phyloP scores from a whole-genome alignment of 768 basidiomycete species.

The Ramaria sp. region DNA sequence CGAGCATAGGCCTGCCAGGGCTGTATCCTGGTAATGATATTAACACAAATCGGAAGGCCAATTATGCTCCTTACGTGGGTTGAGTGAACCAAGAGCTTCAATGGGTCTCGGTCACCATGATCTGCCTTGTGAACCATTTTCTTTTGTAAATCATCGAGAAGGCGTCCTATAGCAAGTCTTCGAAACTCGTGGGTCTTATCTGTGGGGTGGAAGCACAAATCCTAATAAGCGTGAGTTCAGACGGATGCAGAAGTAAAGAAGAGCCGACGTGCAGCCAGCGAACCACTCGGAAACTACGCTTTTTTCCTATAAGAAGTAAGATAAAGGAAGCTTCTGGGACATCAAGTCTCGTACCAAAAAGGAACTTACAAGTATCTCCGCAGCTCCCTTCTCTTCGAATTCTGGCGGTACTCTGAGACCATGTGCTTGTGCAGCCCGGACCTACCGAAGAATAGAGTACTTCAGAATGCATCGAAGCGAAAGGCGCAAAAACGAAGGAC shows the following conservation, averaged over 20 bases:
- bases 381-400: slow-evolving; percentile 50
- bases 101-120: slow-evolving; percentile 31
- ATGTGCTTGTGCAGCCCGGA: slow-evolving; percentile 61
- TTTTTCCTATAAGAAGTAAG: slow-evolving; percentile 31
- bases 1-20: slow-evolving; percentile 48
- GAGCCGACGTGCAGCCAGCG: slow-evolving; percentile 29
- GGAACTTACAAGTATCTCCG: slow-evolving; percentile 44
- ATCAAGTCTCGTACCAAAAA: background rate
- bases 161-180: slow-evolving; percentile 64
- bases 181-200: slow-evolving; percentile 69
- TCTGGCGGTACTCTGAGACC: slow-evolving; percentile 60
- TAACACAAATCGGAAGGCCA: background rate
- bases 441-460: slow-evolving; percentile 23
- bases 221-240: background rate
- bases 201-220: slow-evolving; percentile 18
- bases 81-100: slow-evolving; percentile 46
- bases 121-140: slow-evolving; percentile 53
- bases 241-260: background rate
- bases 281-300: slow-evolving; percentile 78
- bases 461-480: background rate
- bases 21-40: slow-evolving; percentile 37
- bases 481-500: slow-evolving; percentile 9
- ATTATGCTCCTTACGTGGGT: slow-evolving; percentile 15
- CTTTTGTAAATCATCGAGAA: slow-evolving; percentile 50
- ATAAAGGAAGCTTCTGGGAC: background rate